A percentile compares a stretch with the other conserved stretches of the same genome.
phyloP scores from a whole-genome alignment of 1,284 basidiomycete species.

The Cutaneotrichosporon arboriforme region DNA sequence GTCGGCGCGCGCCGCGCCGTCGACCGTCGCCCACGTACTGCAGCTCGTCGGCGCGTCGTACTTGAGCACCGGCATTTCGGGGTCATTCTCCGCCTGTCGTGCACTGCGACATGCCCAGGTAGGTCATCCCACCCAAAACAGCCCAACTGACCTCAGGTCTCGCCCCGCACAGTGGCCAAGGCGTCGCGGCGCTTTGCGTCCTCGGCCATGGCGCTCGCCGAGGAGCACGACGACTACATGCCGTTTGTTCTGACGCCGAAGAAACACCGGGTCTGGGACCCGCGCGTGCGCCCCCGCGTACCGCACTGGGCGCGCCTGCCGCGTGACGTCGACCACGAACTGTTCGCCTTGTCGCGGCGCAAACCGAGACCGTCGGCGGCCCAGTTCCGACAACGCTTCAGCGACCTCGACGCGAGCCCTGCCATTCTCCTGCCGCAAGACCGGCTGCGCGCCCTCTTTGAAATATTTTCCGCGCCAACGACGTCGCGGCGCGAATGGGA shows the following conservation, averaged over 20 bases:
- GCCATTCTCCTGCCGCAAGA: neutral
- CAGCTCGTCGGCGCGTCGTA: constrained; percentile 17
- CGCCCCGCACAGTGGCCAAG: neutral
- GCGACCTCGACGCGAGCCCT: neutral
- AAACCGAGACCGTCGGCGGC: neutral
- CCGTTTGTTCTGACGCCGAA: constrained; percentile 6
- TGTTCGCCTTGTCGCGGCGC: neutral
- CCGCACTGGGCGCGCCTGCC: constrained; percentile 5
- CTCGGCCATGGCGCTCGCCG: constrained; percentile 5
- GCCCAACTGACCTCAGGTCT: neutral
- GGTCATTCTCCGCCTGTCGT: neutral
- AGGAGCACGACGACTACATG: neutral
- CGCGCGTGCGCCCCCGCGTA: neutral
- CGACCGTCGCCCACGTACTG: constrained; percentile 15
- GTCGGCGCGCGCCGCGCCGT: constrained; percentile 13
- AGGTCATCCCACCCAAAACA: neutral
- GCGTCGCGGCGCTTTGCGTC: constrained; percentile 9
- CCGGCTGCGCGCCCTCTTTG: constrained; percentile 1
- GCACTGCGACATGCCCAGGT: neutral
- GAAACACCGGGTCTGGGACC: no score
- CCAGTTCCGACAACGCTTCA: constrained; percentile 1
- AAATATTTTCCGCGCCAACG: neutral
- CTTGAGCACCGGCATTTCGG: constrained; percentile 7
- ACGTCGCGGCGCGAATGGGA: constrained; percentile 7
- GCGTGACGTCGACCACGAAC: neutral